A percentile compares a stretch with the other conserved stretches of the same genome.
These are phyloP conservation scores for Aechmea fasciata DNA, from an alignment of 176 grass and related monocot genomes.

Conservation along the genomic window DNA sequence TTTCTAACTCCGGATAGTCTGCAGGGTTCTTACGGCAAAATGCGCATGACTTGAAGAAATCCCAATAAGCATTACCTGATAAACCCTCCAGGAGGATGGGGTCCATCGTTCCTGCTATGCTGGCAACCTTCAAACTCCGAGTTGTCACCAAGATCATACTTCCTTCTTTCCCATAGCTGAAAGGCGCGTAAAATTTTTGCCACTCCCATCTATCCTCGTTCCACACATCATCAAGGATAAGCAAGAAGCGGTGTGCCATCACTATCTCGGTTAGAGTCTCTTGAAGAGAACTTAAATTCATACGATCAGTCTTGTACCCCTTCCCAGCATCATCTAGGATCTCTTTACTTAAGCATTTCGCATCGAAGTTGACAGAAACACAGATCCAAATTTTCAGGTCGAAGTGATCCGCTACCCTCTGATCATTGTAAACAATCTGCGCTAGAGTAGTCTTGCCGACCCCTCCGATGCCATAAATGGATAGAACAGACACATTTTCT, in stretches of 20 bases:
- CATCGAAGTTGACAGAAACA: neutral
- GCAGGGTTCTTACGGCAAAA: slow-evolving; percentile 17
- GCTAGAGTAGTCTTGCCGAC: neutral
- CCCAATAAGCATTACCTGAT: neutral
- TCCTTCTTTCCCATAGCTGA: slow-evolving; percentile 4
- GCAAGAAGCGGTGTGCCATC: slow-evolving; percentile 5
- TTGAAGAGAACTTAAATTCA: slow-evolving; percentile 18
- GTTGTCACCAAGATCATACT: slow-evolving; percentile 48
- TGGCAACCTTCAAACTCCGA: slow-evolving; percentile 8
- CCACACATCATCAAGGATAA: slow-evolving; percentile 48
- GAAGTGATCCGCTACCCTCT: neutral
- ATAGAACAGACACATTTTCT: neutral
- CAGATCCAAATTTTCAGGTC: neutral
- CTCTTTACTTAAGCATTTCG: neutral
- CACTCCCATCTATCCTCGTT: slow-evolving; percentile 19
- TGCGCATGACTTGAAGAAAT: slow-evolving; percentile 23
- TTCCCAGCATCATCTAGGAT: neutral
- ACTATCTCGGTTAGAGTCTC: slow-evolving; percentile 8
- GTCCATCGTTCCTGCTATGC: neutral
- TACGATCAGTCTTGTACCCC: neutral
- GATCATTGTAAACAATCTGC: neutral
- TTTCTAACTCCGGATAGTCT: slow-evolving; percentile 7
- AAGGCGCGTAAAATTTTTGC: slow-evolving; percentile 33
- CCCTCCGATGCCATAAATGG: neutral
- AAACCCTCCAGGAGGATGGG: slow-evolving; percentile 24